Conservation (phyloP, 2,329 filamentous ascomycete genomes). For the Xylaria sp. region DNA sequence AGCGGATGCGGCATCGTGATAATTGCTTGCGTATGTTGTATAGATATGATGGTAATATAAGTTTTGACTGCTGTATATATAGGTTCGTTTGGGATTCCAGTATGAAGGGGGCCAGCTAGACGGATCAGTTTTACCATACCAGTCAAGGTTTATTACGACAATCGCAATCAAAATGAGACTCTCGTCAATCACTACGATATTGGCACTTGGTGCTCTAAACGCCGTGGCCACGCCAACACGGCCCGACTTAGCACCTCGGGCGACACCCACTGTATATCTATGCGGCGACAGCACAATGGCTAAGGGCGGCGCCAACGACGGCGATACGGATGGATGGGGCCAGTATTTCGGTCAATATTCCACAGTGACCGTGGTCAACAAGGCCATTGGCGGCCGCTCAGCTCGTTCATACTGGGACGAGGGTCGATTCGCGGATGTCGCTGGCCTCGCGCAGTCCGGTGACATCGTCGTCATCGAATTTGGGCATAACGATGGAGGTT, state of each 20-base stretch:
- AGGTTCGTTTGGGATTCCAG: conserved; percentile 8
- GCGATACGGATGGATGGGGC: conserved; percentile 65
- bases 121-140: conserved; percentile 1
- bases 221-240: conserved; percentile 34
- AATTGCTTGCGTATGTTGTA: conserved; percentile 6
- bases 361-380: conserved; percentile 62
- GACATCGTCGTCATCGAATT: conserved; percentile 77
- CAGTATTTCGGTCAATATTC: conserved; percentile 64
- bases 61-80: conserved; percentile 11
- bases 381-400: conserved; percentile 70
- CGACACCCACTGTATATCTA: conserved; percentile 58
- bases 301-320: conserved; percentile 53
- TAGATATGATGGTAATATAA: conserved; percentile 3
- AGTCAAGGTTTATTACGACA: not conserved
- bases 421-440: conserved; percentile 68
- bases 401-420: conserved; percentile 72
- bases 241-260: conserved; percentile 39
- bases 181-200: conserved; percentile 23
- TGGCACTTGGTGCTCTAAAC: conserved; percentile 26
- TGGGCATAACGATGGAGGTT: conserved; percentile 76
- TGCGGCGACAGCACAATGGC: conserved; percentile 68
- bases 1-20: conserved; percentile 14
- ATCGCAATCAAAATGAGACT: conserved; percentile 31
- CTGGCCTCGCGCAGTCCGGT: conserved; percentile 59
- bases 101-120: not conserved